phyloP scores from a whole-genome alignment of 805 yeast genomes.

The Candida suzukii region DNA sequence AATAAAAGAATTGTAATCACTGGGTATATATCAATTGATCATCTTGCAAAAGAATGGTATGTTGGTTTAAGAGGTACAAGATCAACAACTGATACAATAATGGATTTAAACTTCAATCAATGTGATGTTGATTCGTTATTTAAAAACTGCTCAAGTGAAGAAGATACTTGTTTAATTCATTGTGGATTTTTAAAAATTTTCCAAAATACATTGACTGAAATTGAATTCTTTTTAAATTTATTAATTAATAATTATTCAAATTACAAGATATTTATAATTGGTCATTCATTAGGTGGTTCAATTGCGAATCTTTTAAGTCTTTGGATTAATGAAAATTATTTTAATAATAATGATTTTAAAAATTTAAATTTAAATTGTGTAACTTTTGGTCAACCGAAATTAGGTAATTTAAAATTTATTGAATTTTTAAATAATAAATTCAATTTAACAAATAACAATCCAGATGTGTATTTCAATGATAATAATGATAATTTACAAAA shows the following conservation, averaged over 20 bases:
- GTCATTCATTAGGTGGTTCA: constrained; percentile 33
- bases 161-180: constrained; percentile 32
- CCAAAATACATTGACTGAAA: constrained; percentile 20
- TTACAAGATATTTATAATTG: constrained; percentile 6
- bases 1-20: constrained; percentile 6
- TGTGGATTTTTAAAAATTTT: constrained; percentile 28
- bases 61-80: constrained; percentile 36
- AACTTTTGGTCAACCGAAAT: constrained; percentile 38
- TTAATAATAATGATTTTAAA: constrained; percentile 27
- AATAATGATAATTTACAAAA: background rate
- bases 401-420: constrained; percentile 33
- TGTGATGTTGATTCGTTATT: no score
- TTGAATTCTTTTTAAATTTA: constrained; percentile 12
- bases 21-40: constrained; percentile 10
- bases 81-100: constrained; percentile 31
- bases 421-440: constrained; percentile 25
- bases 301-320: constrained; percentile 30
- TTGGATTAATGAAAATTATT: constrained; percentile 17
- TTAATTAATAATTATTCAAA: constrained; percentile 15
- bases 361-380: constrained; percentile 17
- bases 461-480: background rate
- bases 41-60: constrained; percentile 11
- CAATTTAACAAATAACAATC: background rate
- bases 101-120: constrained; percentile 34
- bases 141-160: no score